phyloP scores from a whole-genome alignment of 1,139 yeast genomes.

The Magnusiomyces tetraspermus region DNA sequence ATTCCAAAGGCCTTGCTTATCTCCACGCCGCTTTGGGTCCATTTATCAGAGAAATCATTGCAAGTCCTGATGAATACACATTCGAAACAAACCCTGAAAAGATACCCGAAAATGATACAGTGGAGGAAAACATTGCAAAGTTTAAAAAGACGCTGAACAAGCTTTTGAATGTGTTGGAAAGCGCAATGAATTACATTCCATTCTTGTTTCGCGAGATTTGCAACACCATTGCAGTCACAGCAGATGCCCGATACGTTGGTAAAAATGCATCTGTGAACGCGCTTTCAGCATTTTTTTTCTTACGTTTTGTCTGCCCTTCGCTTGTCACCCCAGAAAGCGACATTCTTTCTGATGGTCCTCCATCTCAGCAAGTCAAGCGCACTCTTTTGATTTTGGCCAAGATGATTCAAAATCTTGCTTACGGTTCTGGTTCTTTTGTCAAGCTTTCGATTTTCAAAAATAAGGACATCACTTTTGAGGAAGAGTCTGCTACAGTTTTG shows the following conservation, averaged over 20 bases:
- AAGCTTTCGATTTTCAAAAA: conserved; percentile 45
- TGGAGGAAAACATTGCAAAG: conserved; percentile 38
- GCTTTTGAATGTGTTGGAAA: conserved; percentile 47
- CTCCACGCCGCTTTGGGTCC: conserved; percentile 47
- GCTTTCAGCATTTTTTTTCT: conserved; percentile 71
- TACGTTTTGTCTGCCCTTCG: conserved; percentile 77
- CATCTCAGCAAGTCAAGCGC: conserved; percentile 43
- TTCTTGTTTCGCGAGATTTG: conserved; percentile 55
- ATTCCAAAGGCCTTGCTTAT: conserved; percentile 54
- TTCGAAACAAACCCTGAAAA: conserved; percentile 45
- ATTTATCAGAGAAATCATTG: conserved; percentile 43
- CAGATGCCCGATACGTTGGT: conserved; percentile 50
- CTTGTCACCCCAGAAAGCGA: conserved; percentile 72
- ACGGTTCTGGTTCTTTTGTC: conserved; percentile 52
- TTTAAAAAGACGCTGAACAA: conserved; percentile 49
- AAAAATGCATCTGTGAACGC: conserved; percentile 45
- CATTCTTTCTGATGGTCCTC: conserved; percentile 22
- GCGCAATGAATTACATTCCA: conserved; percentile 50
- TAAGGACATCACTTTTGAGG: not conserved
- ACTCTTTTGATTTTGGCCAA: conserved; percentile 68
- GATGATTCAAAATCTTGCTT: conserved; percentile 73
- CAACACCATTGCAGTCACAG: conserved; percentile 49
- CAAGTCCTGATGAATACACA: conserved; percentile 49
- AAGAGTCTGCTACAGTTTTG: conserved; percentile 9
- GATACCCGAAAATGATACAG: conserved; percentile 33